Evolutionary conservation across 352 stramenopile genomes (phyloP).

Genomic region (Phytophthora fragariaefolia): DNA sequence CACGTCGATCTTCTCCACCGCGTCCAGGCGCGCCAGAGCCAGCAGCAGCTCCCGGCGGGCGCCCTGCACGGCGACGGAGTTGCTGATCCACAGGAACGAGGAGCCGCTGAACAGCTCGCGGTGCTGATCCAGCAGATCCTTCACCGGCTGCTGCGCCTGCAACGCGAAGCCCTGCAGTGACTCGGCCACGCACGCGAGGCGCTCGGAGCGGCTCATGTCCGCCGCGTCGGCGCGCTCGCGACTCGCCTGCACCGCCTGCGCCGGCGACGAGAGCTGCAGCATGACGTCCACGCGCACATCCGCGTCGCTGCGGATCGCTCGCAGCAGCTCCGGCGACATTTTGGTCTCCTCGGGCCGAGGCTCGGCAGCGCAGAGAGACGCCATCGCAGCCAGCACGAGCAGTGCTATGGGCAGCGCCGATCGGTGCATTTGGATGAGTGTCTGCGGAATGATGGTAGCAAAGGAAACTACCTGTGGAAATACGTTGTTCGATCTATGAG

Average conservation of each 20-base stretch:
- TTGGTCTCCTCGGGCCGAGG: slow-evolving; percentile 48
- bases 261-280: slow-evolving; percentile 55
- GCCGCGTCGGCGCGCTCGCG: slow-evolving; percentile 28
- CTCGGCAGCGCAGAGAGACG: slow-evolving; percentile 8
- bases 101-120: slow-evolving; percentile 39
- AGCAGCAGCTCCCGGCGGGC: slow-evolving; percentile 45
- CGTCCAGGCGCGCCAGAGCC: slow-evolving; percentile 49
- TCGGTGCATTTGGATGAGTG: slow-evolving; percentile 9
- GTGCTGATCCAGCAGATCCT: slow-evolving; percentile 44
- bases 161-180: slow-evolving; percentile 62
- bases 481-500: slow-evolving; percentile 14
- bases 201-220: slow-evolving; percentile 37
- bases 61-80: slow-evolving; percentile 60
- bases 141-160: slow-evolving; percentile 49
- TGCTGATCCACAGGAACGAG: slow-evolving; percentile 74
- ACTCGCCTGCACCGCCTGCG: slow-evolving; percentile 38
- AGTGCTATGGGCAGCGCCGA: too few relatives aligned
- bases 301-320: slow-evolving; percentile 29
- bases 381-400: slow-evolving; percentile 9
- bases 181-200: slow-evolving; percentile 52
- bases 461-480: slow-evolving; percentile 17
- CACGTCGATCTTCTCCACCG: slow-evolving; percentile 45
- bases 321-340: slow-evolving; percentile 40
- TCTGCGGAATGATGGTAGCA: slow-evolving; percentile 9
- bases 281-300: slow-evolving; percentile 55